Base-by-base conservation (phyloP, 2,329 filamentous ascomycete species). In the Trichoderma sp. region DNA sequence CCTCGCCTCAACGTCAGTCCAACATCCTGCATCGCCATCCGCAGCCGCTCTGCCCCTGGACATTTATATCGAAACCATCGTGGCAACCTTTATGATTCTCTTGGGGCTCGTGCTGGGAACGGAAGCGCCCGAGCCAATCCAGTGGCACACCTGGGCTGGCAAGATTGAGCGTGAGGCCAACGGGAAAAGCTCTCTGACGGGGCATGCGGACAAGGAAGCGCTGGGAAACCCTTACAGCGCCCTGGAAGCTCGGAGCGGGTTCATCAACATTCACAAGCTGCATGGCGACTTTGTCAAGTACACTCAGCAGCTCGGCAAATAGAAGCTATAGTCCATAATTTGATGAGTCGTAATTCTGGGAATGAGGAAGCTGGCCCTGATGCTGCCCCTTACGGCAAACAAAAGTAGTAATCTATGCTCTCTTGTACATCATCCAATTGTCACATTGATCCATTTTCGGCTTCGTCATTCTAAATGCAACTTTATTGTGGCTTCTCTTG, bases 191-290 rank as follows among this genome's bases (percentile, higher is more conserved):
- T 85, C 34, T 86, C 88, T 67, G 78, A 89, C 30, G 84, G 34
- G 34, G 34, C 5, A 90, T 72, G 86, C 90, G 43, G 88, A 92
- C 73, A 88, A 86, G 75, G 86, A 88, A 67, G 90, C 83, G 68
- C 79, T 85, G 14, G 90, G 90, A 17, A 97, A 96, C 74, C 92
- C 93, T 6, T 98, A 93, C 76, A 83, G 81, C 57, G 82, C 86
- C 52, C 77, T 97, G 67, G 94, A 98, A 78, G 89, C 91, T 66
- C 82, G 95, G 70, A 87, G 88, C 54, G 89, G 92, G 1, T 99
- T 98, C 73, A 85, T 92, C 79, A 92, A 99, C 79, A 91, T 98
- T 68, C 88, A 92, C 76, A 90, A 88, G 75, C 84, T 93, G 78
- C 85, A 90, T 73, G 88, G 83, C 74, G 90, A 93, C 66, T 97